Percentiles rank a stretch among this genome's conserved stretches.
Conservation (phyloP, 2,329 filamentous ascomycete species). For the Fusarium clavum region DNA sequence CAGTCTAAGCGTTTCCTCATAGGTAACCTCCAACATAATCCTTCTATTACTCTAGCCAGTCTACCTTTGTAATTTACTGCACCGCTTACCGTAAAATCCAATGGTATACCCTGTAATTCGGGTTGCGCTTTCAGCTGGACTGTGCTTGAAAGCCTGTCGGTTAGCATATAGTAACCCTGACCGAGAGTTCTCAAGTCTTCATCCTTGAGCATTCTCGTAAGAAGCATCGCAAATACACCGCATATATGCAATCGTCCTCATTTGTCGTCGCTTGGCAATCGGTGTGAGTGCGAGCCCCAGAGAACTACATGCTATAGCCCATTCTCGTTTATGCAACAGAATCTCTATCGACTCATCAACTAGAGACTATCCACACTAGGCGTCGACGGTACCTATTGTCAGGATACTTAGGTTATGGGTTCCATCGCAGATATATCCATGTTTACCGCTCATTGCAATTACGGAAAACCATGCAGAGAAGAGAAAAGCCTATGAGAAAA, state of each 20-base stretch:
- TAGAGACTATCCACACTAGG: background rate
- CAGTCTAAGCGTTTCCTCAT: background rate
- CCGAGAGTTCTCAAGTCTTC: background rate
- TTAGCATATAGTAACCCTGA: background rate
- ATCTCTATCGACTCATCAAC: background rate
- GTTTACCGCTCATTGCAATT: background rate
- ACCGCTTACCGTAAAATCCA: background rate
- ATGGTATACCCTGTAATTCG: background rate
- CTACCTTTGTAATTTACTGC: background rate
- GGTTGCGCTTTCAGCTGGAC: background rate
- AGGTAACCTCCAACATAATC: background rate
- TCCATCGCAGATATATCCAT: background rate
- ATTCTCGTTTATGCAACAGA: background rate
- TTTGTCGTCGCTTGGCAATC: background rate
- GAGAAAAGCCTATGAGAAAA: conserved; percentile 8
- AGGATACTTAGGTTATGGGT: background rate
- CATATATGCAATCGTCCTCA: background rate
- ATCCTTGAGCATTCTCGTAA: background rate
- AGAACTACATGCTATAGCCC: background rate
- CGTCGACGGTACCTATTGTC: background rate
- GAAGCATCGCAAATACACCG: background rate
- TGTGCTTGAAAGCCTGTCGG: background rate
- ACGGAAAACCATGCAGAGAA: background rate
- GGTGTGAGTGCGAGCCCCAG: background rate
- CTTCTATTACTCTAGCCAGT: background rate